These are phyloP conservation scores for Alternaria postmessia DNA, from an alignment of 2,329 filamentous ascomycete genomes.

Conservation along the genomic window DNA sequence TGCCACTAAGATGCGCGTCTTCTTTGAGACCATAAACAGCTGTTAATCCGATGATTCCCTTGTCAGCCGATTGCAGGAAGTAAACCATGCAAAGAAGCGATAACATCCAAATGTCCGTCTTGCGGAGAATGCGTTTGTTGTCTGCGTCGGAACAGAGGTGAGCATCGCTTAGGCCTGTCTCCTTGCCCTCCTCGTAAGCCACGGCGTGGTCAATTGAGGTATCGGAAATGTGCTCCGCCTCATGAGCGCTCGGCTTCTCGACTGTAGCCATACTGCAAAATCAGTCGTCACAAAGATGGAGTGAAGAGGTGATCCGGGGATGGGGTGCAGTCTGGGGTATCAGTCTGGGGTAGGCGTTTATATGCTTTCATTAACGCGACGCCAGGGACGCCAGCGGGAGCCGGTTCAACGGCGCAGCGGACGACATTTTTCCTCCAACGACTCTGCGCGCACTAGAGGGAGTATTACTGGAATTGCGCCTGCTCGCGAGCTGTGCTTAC, in stretches of 20 bases:
- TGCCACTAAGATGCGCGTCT: slow-evolving; percentile 50
- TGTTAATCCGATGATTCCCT: slow-evolving; percentile 58
- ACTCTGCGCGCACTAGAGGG: background rate
- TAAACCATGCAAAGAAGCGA: slow-evolving; percentile 37
- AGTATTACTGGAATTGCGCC: background rate
- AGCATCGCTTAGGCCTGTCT: slow-evolving; percentile 21
- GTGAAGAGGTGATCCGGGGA: slow-evolving; percentile 11
- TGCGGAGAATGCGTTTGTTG: slow-evolving; percentile 32
- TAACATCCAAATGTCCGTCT: slow-evolving; percentile 33
- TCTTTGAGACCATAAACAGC: slow-evolving; percentile 61
- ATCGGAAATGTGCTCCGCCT: slow-evolving; percentile 22
- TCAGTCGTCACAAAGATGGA: background rate
- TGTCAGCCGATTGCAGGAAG: slow-evolving; percentile 54
- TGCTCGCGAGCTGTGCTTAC: background rate
- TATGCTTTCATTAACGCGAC: slow-evolving; percentile 1
- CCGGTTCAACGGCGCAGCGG: slow-evolving; percentile 10
- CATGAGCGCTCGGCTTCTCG: slow-evolving; percentile 22
- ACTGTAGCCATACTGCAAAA: slow-evolving; percentile 22
- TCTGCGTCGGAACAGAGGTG: slow-evolving; percentile 33
- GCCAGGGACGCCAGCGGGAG: background rate
- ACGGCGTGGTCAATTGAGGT: slow-evolving; percentile 20
- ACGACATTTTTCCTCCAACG: slow-evolving; percentile 14
- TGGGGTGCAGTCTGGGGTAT: slow-evolving; percentile 14
- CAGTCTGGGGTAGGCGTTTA: slow-evolving; percentile 11
- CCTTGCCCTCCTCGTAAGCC: slow-evolving; percentile 32